Evolutionary conservation across 179 eudicot genomes (phyloP).

Genomic region (Amaranthus tricolor): DNA sequence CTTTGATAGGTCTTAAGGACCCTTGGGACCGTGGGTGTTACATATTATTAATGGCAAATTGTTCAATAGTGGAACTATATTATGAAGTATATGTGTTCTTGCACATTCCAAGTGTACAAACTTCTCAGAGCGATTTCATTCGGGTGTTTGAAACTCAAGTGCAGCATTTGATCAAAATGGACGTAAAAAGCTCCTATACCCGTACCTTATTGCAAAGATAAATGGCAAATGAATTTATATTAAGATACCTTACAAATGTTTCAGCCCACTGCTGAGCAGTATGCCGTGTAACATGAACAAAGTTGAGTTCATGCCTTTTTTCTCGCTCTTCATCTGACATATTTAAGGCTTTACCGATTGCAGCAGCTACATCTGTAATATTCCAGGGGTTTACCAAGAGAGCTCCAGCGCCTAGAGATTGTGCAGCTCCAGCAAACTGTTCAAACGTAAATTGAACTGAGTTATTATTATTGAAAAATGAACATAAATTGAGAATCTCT

Average conservation of each 20-base stretch:
- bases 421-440: constrained; percentile 99
- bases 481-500: neutral
- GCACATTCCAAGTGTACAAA: neutral
- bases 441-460: neutral
- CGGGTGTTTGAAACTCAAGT: neutral
- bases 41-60: neutral
- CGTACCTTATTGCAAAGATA: neutral
- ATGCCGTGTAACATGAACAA: constrained; percentile 74
- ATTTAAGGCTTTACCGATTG: constrained; percentile 80
- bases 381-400: constrained; percentile 94
- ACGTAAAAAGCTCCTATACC: neutral
- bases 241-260: constrained; percentile 83
- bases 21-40: neutral
- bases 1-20: too few relatives aligned
- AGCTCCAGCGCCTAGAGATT: constrained; percentile 98
- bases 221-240: neutral
- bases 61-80: neutral
- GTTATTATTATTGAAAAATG: neutral
- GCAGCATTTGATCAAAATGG: neutral
- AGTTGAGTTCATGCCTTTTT: constrained; percentile 78
- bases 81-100: neutral
- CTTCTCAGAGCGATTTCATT: neutral
- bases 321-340: constrained; percentile 93
- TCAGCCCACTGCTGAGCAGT: constrained; percentile 98
- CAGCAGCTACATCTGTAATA: constrained; percentile 79